Conservation (phyloP, 495 filamentous ascomycete genomes). For the Podospora didyma region DNA sequence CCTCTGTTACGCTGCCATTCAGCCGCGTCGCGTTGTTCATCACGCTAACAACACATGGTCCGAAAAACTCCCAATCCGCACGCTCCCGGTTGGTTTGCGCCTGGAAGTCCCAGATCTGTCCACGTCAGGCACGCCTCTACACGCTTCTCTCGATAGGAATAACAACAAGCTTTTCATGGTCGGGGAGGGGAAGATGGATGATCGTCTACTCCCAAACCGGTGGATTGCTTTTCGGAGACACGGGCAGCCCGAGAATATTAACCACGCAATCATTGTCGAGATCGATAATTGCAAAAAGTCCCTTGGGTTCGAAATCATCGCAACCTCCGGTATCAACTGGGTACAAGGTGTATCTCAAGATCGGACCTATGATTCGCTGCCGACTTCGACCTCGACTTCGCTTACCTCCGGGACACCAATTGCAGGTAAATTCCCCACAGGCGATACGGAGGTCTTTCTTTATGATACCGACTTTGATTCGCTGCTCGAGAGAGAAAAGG, state of each 20-base stretch:
- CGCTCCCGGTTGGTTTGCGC: conserved; percentile 19
- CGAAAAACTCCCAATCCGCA: conserved; percentile 14
- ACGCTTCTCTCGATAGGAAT: neutral
- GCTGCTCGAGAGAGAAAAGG: conserved; percentile 41
- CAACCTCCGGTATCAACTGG: neutral
- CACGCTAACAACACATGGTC: neutral
- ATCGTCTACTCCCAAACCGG: neutral
- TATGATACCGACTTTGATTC: conserved; percentile 33
- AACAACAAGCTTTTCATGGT: neutral
- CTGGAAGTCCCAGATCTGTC: conserved; percentile 16
- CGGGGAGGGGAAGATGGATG: neutral
- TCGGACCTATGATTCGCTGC: neutral
- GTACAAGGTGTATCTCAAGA: neutral
- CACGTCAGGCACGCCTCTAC: too few species aligned
- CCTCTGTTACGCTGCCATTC: conserved; percentile 66
- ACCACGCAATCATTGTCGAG: conserved; percentile 4
- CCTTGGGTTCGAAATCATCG: conserved; percentile 6
- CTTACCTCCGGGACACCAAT: too few species aligned
- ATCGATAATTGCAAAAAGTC: neutral
- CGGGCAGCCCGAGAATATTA: neutral
- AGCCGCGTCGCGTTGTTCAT: neutral
- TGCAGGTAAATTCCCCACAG: conserved; percentile 21
- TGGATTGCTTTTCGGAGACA: conserved; percentile 20
- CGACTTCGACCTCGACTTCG: too few species aligned
- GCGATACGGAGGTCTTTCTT: conserved; percentile 35